Conservation (phyloP, 176 grass and related monocot genomes). For the Oryza meridionalis region DNA sequence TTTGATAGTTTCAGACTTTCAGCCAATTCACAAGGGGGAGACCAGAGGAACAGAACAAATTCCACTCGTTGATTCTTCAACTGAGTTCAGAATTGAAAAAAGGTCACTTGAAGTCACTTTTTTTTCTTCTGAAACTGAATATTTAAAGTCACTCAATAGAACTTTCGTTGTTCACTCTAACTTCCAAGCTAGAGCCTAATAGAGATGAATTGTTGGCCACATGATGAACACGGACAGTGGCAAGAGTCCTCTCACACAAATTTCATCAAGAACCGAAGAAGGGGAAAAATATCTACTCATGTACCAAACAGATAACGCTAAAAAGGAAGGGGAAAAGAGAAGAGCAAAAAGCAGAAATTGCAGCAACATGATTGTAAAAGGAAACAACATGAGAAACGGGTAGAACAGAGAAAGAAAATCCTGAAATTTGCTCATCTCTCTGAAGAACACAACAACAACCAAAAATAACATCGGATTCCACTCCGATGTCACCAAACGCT, state of each 20-base stretch:
- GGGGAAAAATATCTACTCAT: slow-evolving; percentile 1
- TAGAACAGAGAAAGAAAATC: slow-evolving; percentile 7
- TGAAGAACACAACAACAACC: neutral
- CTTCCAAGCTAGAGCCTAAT: neutral
- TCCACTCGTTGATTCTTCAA: neutral
- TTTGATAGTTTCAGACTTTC: slow-evolving; percentile 16
- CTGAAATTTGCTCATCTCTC: slow-evolving; percentile 4
- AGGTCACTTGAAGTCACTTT: neutral
- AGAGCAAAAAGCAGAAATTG: neutral
- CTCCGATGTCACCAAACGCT: neutral
- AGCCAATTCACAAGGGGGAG: neutral
- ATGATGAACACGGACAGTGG: neutral
- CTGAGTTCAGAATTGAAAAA: neutral
- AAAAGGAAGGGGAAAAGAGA: neutral
- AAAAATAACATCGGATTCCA: neutral
- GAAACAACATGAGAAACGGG: slow-evolving; percentile 2
- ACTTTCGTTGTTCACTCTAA: neutral
- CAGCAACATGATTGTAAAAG: neutral
- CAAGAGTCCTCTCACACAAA: neutral
- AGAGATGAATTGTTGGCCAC: neutral
- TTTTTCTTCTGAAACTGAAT: neutral
- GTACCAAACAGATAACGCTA: slow-evolving; percentile 2
- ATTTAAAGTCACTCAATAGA: neutral
- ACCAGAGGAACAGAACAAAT: neutral
- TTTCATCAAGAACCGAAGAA: neutral